Evolutionary conservation across 345 rosid genomes (phyloP), one percentile per base, ranked within the genome.

Genomic region (Orychophragmus violaceus): DNA sequence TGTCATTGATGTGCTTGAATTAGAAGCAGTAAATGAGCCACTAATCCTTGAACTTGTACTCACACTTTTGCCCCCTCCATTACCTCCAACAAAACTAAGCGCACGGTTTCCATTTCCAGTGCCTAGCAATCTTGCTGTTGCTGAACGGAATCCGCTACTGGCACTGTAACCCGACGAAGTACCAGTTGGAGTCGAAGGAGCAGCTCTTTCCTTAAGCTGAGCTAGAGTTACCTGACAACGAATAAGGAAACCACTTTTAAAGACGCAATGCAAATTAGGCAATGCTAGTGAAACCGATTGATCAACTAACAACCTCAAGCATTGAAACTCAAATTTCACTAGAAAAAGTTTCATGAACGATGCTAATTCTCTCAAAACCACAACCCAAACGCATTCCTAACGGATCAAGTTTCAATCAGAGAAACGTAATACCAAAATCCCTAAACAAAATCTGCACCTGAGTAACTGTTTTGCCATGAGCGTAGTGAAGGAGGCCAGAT

Each of bases 391-490:
- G 6, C 51, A 48, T 35, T 22, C 9, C 28, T 3, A 49, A 16
- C 52, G 12, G 41, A 59, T 48, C 54, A 51, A 28, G n/a, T n/a
- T n/a, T n/a, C n/a, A n/a, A n/a, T n/a, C n/a, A n/a, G n/a, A n/a
- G n/a, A 60, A 33, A 8, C 19, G 18, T n/a, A 60, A 60, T n/a
- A n/a, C n/a, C n/a, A n/a, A n/a, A n/a, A 45, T n/a, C 30, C 59
- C 33, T 3, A 16, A 10, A 44, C 16, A 6, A 37, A 68, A 33
- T 25, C n/a, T 62, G 50, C 32, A 87, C 99, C 98, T 95, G 99
- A 64, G 97, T 89, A 45, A 85, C 97, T 7, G 95, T 95, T 82
- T 95, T 95, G 35, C 97, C 98, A 59, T 95, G 97, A 44, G 96
- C 88, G 35, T 86, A 91, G 80, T 91, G 98, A 77, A 95, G 97